These are phyloP conservation scores for Kappamyces sp. DNA, from an alignment of 192 early-diverging fungal species.

Conservation along the genomic window DNA sequence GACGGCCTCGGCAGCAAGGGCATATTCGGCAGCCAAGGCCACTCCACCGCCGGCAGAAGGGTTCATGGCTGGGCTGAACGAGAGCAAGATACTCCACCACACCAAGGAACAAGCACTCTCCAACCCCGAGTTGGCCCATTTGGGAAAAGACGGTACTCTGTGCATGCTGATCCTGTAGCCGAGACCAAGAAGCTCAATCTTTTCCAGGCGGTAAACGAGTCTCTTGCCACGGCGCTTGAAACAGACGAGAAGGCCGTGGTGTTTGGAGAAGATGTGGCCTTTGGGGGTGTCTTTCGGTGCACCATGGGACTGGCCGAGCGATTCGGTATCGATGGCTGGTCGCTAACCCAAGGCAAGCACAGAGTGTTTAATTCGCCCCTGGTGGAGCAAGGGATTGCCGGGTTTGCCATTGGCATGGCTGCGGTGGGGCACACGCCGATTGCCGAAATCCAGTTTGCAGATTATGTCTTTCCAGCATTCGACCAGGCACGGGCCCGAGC, in stretches of 20 bases:
- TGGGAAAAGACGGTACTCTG: constrained; percentile 32
- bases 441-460: constrained; percentile 98
- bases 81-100: constrained; percentile 71
- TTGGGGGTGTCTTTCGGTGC: constrained; percentile 96
- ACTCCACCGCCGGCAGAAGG: constrained; percentile 68
- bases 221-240: constrained; percentile 77
- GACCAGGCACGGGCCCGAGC: constrained; percentile 64
- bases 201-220: constrained; percentile 92
- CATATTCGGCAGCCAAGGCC: too few relatives aligned
- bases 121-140: constrained; percentile 60
- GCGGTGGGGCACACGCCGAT: constrained; percentile 92
- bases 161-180: constrained; percentile 23
- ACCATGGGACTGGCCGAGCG: constrained; percentile 85
- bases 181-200: constrained; percentile 89
- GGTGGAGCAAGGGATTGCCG: constrained; percentile 92
- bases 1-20: too few relatives aligned
- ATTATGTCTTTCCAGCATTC: constrained; percentile 97
- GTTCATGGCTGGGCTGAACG: constrained; percentile 71
- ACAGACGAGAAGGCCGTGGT: constrained; percentile 88
- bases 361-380: constrained; percentile 97
- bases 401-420: constrained; percentile 93
- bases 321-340: constrained; percentile 54
- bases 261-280: constrained; percentile 96
- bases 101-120: constrained; percentile 65
- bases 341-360: constrained; percentile 44